Percentiles rank a stretch among this genome's conserved stretches.
Evolutionary conservation across 805 yeast species (phyloP).

Genomic region (Starmerella tilneyi): DNA sequence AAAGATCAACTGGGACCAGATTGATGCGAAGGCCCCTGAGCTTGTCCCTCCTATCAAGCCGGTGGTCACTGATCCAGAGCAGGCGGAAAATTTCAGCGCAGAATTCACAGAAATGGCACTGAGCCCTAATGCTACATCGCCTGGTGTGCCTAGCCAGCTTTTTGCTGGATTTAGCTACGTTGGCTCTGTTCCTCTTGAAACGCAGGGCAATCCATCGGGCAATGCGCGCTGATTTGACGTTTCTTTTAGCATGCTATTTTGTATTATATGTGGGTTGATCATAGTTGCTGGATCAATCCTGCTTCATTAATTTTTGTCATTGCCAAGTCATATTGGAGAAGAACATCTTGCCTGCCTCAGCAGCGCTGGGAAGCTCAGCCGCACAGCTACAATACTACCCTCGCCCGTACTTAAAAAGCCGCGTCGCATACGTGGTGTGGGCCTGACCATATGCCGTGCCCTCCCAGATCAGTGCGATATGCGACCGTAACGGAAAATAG

Average conservation of each 20-base stretch:
- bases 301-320: no score
- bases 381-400: no score
- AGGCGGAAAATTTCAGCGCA: slow-evolving; percentile 75
- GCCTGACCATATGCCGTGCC: slow-evolving; percentile 3
- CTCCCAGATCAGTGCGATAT: slow-evolving; percentile 1
- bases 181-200: slow-evolving; percentile 20
- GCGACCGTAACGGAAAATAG: slow-evolving; percentile 5
- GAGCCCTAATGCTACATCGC: slow-evolving; percentile 24
- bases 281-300: no score
- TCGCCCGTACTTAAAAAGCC: background rate
- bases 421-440: background rate
- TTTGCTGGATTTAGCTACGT: slow-evolving; percentile 27
- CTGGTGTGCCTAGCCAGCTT: slow-evolving; percentile 4
- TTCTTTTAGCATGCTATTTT: no score
- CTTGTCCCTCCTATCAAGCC: slow-evolving; percentile 74
- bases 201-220: slow-evolving; percentile 1
- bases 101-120: slow-evolving; percentile 62
- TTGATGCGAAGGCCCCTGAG: slow-evolving; percentile 41
- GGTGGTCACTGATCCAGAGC: slow-evolving; percentile 61
- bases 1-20: slow-evolving; percentile 55
- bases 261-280: no score
- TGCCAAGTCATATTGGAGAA: no score
- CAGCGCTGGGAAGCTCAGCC: no score
- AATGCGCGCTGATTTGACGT: background rate
- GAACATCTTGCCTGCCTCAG: no score